These are phyloP conservation scores for Apophysomyces elegans DNA, from an alignment of 371 early-diverging fungal species.

Conservation along the genomic window DNA sequence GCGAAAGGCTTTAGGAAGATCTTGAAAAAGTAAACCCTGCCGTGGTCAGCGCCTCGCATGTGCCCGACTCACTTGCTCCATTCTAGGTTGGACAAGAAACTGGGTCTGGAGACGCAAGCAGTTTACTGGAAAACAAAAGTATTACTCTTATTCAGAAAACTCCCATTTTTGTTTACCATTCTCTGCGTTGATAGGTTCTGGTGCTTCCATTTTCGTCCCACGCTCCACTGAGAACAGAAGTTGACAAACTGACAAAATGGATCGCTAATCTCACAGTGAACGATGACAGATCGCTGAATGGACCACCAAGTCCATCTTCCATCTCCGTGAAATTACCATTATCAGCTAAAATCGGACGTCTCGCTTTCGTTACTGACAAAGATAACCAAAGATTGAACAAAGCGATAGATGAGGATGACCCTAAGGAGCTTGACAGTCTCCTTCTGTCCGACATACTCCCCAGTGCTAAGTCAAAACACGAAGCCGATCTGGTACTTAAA, in stretches of 20 bases:
- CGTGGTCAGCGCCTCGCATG: constrained; percentile 2
- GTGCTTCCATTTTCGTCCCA: constrained; percentile 43
- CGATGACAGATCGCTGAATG: constrained; percentile 19
- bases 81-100: constrained; percentile 66
- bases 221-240: constrained; percentile 28
- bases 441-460: not conserved
- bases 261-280: constrained; percentile 19
- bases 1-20: constrained; percentile 70
- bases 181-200: constrained; percentile 28
- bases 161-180: constrained; percentile 3
- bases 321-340: constrained; percentile 10
- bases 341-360: constrained; percentile 15
- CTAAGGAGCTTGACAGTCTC: constrained; percentile 2
- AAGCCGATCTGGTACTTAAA: constrained; percentile 16
- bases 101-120: constrained; percentile 47
- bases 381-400: constrained; percentile 7
- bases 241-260: constrained; percentile 39
- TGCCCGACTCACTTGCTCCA: constrained; percentile 8
- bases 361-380: constrained; percentile 5
- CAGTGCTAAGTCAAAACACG: constrained; percentile 14
- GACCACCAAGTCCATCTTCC: constrained; percentile 3
- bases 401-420: constrained; percentile 22
- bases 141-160: constrained; percentile 9
- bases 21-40: constrained; percentile 68
- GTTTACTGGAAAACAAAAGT: constrained; percentile 64